Base-by-base conservation (phyloP, 2,329 filamentous ascomycete species). In the Cytospora schulzeri region DNA sequence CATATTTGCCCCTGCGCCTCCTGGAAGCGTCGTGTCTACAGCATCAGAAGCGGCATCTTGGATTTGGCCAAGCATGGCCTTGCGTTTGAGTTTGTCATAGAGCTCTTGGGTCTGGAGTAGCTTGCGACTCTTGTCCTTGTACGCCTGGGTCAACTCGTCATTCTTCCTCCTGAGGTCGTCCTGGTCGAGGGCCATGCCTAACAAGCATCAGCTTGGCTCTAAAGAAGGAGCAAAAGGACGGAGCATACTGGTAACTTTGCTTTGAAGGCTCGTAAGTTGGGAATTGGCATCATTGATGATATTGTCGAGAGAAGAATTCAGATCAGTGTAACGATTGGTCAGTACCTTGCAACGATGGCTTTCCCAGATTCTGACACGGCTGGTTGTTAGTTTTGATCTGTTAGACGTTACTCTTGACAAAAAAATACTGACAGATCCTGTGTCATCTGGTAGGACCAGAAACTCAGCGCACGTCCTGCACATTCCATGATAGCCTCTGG, bases 401-500 rank as follows among this genome's bases (percentile, higher is more conserved):
- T 28, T 35, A 53, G 66, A 71, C 70, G 69, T 70, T 66, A n/a
- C n/a, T 56, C 53, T 64, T 56, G 57, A 15, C 69, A 66, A 9
- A 64, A 26, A 14, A 15, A n/a, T 12, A 74, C 81, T 68, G 71
- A 92, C 90, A 96, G 90, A 76, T 97, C 91, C 71, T 95, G 91
- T 3, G 88, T 88, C 24, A 88, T 88, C 73, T 97, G 93, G 71
- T 96, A 97, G 33, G 87, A 88, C 89, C 92, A 96, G 73, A 97
- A 97, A 35, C 85, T 86, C 68, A 97, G 76, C 1, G 89, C 92
- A 69, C 91, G 84, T 6, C 89, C 88, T 26, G 92, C 90, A 75
- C 92, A 96, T 70, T 97, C 93, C 84, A 96, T 92, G 68, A 97
- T 91, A 33, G 89, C 82, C 38, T 84, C 88, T 0, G 94, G 94